Conservation (phyloP, 2,329 filamentous ascomycete genomes). For the Cercospora nicotianae region DNA sequence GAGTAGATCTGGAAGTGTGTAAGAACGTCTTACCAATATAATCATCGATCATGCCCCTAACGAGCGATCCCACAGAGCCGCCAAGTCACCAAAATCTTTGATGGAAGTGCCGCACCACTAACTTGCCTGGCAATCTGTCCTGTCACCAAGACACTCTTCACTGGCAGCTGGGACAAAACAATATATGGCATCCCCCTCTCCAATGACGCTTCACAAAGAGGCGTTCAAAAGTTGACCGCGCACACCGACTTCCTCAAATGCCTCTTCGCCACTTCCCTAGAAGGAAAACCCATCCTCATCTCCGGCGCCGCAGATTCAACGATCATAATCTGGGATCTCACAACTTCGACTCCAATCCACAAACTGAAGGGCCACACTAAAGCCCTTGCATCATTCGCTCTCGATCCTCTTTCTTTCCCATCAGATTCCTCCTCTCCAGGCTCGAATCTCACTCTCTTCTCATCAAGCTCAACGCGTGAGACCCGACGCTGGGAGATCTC, state of each 20-base stretch:
- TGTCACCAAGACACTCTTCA: constrained; percentile 62
- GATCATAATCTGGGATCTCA: constrained; percentile 74
- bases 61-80: constrained; percentile 40
- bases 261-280: constrained; percentile 63
- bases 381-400: constrained; percentile 73
- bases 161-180: constrained; percentile 91
- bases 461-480: constrained; percentile 62
- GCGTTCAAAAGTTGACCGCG: constrained; percentile 45
- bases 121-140: constrained; percentile 70
- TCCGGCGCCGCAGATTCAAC: constrained; percentile 50
- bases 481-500: constrained; percentile 75
- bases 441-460: constrained; percentile 59
- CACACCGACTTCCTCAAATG: constrained; percentile 92
- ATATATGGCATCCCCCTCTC: constrained; percentile 68
- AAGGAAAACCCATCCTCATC: constrained; percentile 56
- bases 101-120: constrained; percentile 75
- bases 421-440: constrained; percentile 38
- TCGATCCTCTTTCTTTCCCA: constrained; percentile 66
- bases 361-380: constrained; percentile 75
- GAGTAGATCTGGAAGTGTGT: constrained; percentile 74
- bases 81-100: constrained; percentile 56
- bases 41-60: background rate
- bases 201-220: background rate
- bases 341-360: constrained; percentile 67
- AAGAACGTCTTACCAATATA: constrained; percentile 30